A percentile compares a stretch with the other conserved stretches of the same genome.
Conservation (phyloP, 106 monocot genomes). For the Phalaenopsis equestris region DNA sequence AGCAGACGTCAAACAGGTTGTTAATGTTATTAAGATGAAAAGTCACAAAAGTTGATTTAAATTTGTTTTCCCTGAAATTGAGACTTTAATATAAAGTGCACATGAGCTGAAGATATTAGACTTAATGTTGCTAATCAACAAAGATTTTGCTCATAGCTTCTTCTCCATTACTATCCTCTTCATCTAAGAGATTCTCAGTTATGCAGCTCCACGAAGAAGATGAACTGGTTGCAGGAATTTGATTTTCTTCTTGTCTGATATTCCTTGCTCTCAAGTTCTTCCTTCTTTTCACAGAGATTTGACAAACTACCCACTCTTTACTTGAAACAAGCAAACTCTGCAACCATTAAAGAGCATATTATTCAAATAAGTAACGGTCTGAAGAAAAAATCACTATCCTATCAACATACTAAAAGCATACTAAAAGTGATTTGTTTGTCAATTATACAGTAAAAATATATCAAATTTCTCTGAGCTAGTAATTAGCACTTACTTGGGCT, state of each 20-base stretch:
- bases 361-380: background rate
- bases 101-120: background rate
- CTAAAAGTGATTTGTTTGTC: no score
- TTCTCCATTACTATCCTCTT: background rate
- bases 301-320: slow-evolving; percentile 9
- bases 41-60: background rate
- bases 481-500: background rate
- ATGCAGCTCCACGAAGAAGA: background rate
- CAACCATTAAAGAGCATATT: background rate
- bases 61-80: background rate
- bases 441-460: no score
- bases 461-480: no score
- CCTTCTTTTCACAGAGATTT: background rate
- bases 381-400: background rate
- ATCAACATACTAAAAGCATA: background rate
- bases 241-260: background rate
- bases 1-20: background rate
- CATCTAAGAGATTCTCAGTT: background rate
- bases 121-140: background rate
- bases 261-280: background rate
- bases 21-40: slow-evolving; percentile 3
- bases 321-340: slow-evolving; percentile 4
- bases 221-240: background rate
- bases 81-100: background rate
- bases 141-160: background rate